phyloP scores from a whole-genome alignment of 768 basidiomycete species.

The Trametes gibbosa region DNA sequence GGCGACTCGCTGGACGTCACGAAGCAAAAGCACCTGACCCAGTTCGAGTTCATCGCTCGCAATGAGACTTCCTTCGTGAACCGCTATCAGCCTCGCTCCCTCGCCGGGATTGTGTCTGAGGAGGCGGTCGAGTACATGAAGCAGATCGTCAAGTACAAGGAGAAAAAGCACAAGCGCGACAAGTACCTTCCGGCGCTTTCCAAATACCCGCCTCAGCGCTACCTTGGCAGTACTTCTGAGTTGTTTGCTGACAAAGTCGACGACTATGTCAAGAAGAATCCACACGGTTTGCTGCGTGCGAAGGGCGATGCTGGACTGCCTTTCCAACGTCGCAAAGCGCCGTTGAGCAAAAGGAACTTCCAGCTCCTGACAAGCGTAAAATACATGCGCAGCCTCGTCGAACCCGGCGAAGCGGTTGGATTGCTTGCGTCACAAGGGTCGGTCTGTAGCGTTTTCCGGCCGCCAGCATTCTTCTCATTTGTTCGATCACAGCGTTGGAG shows the following conservation, averaged over 20 bases:
- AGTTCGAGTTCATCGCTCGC: constrained; percentile 91
- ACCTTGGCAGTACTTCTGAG: constrained; percentile 90
- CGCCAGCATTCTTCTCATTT: background rate
- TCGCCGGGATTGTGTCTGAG: constrained; percentile 55
- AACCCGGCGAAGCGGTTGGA: constrained; percentile 98
- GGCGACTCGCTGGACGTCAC: constrained; percentile 97
- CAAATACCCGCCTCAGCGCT: constrained; percentile 71
- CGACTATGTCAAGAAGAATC: constrained; percentile 76
- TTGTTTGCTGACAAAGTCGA: constrained; percentile 80
- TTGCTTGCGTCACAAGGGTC: constrained; percentile 96
- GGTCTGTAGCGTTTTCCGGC: constrained; percentile 24
- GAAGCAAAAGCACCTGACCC: constrained; percentile 90
- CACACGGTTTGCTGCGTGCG: constrained; percentile 47
- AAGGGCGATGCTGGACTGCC: constrained; percentile 38
- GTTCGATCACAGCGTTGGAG: constrained; percentile 69
- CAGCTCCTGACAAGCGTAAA: constrained; percentile 83
- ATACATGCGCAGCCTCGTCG: constrained; percentile 90
- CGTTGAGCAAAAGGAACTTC: constrained; percentile 60
- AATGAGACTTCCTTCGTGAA: constrained; percentile 81
- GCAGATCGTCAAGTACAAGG: constrained; percentile 73
- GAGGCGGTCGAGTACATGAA: constrained; percentile 82
- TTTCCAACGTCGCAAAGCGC: constrained; percentile 45
- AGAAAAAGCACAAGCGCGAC: constrained; percentile 50
- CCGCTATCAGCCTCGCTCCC: constrained; percentile 59
- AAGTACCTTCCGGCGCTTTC: constrained; percentile 70